Conservation (phyloP, 768 basidiomycete species). For the Suillus discolor region DNA sequence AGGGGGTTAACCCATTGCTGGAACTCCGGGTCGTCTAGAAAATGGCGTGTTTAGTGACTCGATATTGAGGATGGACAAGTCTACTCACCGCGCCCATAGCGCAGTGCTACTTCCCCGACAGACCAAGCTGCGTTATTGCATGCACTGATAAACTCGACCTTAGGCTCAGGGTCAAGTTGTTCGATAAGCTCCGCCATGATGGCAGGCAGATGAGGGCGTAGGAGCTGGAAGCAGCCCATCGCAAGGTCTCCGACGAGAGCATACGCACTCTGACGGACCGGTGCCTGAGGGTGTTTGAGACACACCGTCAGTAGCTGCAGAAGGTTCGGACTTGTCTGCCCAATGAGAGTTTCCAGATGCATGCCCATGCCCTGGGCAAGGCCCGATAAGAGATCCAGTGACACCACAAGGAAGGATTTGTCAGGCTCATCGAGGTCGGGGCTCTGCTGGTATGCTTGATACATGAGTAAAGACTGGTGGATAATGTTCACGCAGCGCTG, state of each 20-base stretch:
- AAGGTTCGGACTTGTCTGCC: slow-evolving; percentile 70
- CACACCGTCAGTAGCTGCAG: slow-evolving; percentile 84
- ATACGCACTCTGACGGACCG: slow-evolving; percentile 95
- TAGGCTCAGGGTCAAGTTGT: slow-evolving; percentile 92
- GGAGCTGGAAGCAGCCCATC: slow-evolving; percentile 88
- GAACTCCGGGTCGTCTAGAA: slow-evolving; percentile 79
- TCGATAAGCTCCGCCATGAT: slow-evolving; percentile 89
- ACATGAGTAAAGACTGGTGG: slow-evolving; percentile 78
- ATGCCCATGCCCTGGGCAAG: slow-evolving; percentile 91
- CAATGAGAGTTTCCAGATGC: slow-evolving; percentile 74
- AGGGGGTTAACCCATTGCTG: slow-evolving; percentile 89
- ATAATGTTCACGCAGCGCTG: slow-evolving; percentile 89
- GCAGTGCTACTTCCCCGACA: slow-evolving; percentile 96
- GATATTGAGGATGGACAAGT: slow-evolving; percentile 4
- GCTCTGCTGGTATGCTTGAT: slow-evolving; percentile 86
- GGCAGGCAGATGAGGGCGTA: slow-evolving; percentile 83
- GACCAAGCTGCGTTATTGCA: slow-evolving; percentile 99
- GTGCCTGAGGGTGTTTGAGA: slow-evolving; percentile 93
- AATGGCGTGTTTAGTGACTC: slow-evolving; percentile 13
- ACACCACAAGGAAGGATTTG: slow-evolving; percentile 95
- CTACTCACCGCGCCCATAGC: slow-evolving; percentile 76
- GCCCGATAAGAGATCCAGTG: slow-evolving; percentile 95
- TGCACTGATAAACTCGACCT: slow-evolving; percentile 92
- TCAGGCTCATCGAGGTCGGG: slow-evolving; percentile 94
- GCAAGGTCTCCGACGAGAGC: slow-evolving; percentile 98